Evolutionary conservation across 139 green algal species (phyloP), one percentile per base, ranked within the genome.

Genomic region (Micractinium conductrix): DNA sequence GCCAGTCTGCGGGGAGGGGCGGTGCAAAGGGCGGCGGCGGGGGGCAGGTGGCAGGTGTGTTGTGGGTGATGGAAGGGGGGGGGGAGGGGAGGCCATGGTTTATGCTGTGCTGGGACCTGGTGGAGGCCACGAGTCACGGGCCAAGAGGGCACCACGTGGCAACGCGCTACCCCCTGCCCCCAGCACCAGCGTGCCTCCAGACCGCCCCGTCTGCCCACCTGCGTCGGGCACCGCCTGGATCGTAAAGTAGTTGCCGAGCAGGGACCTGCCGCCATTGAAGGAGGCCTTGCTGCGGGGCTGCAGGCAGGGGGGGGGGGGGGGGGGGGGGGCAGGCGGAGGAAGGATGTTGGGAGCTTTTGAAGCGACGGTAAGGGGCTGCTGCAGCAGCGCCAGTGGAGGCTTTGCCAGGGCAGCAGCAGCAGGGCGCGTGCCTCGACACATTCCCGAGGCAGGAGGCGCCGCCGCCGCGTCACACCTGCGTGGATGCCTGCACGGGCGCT

Each of bases 1-100:
- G n/a, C 81, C 81, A 86, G 71, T 80, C 81, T 86, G 81, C 50
- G 73, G 50, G 42, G 48, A 33, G 4, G 22, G 4, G n/a, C n/a
- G n/a, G n/a, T n/a, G n/a, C 48, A 58, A 14, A 14, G 48, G 48
- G 48, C 48, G 48, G 14, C 10, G 14, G 48, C 48, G 10, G 48
- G 48, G 48, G 48, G 12, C 48, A 14, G 14, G 12, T 58, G 10
- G 48, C 48, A 58, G 12, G 48, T 58, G n/a, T n/a, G n/a, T n/a
- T n/a, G n/a, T n/a, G n/a, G n/a, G n/a, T n/a, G n/a, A n/a, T n/a
- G n/a, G n/a, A n/a, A n/a, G n/a, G n/a, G n/a, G n/a, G n/a, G n/a
- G n/a, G n/a, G n/a, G n/a, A n/a, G n/a, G n/a, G n/a, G n/a, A n/a
- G n/a, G n/a, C n/a, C n/a, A n/a, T 58, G 48, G 12, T 58, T 58